Conservation (phyloP, 495 filamentous ascomycete species). For the Aspergillus baeticus region DNA sequence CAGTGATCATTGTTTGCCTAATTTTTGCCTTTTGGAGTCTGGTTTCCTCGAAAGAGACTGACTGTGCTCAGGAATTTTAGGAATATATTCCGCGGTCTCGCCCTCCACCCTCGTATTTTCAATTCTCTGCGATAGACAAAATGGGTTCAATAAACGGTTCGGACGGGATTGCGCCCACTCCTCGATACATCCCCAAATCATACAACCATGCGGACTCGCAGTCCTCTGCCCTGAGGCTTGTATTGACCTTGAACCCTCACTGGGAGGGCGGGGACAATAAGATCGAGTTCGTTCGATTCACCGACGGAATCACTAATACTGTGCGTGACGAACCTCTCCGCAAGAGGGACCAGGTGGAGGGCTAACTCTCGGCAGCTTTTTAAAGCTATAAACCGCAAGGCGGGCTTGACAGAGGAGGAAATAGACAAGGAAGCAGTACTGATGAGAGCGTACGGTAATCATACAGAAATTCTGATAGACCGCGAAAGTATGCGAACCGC, state of each 20-base stretch:
- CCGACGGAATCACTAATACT: slow-evolving; percentile 97
- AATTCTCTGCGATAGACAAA: background rate
- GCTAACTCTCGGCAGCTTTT: slow-evolving; percentile 55
- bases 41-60: background rate
- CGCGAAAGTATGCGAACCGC: slow-evolving; percentile 71
- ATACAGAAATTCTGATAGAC: slow-evolving; percentile 94
- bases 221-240: slow-evolving; percentile 71
- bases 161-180: slow-evolving; percentile 20
- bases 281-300: slow-evolving; percentile 89
- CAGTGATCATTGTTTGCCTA: background rate
- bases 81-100: background rate
- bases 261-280: slow-evolving; percentile 74
- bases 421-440: slow-evolving; percentile 86
- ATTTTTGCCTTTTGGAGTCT: background rate
- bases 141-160: slow-evolving; percentile 33
- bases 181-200: slow-evolving; percentile 65
- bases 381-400: slow-evolving; percentile 81
- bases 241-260: slow-evolving; percentile 76
- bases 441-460: slow-evolving; percentile 90
- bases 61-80: background rate
- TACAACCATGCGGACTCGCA: slow-evolving; percentile 76
- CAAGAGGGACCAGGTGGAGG: background rate
- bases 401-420: slow-evolving; percentile 72
- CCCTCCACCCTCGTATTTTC: too few species aligned
- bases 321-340: slow-evolving; percentile 42